Evolutionary conservation across 2,329 filamentous ascomycete species (phyloP).

Genomic region (Coniochaeta pulveracea): DNA sequence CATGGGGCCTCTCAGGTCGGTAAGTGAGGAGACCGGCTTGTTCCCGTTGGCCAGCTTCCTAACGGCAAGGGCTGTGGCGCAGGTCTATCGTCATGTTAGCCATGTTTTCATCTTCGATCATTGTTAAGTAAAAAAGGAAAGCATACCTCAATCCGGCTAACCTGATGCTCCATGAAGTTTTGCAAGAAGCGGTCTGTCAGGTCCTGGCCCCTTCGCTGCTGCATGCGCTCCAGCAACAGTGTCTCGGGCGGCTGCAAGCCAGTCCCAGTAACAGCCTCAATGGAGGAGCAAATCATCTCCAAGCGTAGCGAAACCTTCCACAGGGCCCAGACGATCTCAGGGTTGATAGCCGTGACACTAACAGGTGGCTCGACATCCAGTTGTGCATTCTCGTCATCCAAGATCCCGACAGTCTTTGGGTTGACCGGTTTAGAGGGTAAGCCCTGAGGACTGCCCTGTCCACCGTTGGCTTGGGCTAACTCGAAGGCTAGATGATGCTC

Average conservation of each 20-base stretch:
- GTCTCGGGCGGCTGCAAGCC: slow-evolving; percentile 71
- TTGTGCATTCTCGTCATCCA: too few species aligned
- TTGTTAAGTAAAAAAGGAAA: neutral
- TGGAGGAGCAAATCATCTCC: slow-evolving; percentile 82
- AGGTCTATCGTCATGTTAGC: slow-evolving; percentile 44
- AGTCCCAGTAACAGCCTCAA: slow-evolving; percentile 59
- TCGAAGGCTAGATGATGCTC: slow-evolving; percentile 50
- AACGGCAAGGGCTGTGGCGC: slow-evolving; percentile 66
- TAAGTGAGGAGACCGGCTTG: slow-evolving; percentile 47
- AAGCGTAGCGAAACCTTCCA: slow-evolving; percentile 83
- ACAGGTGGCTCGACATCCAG: slow-evolving; percentile 25
- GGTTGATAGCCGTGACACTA: slow-evolving; percentile 63
- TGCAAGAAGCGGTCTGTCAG: slow-evolving; percentile 80
- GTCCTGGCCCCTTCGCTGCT: slow-evolving; percentile 56
- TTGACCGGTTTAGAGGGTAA: too few species aligned
- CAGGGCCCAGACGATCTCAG: slow-evolving; percentile 75
- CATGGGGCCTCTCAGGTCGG: slow-evolving; percentile 71
- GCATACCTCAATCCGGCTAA: slow-evolving; percentile 87
- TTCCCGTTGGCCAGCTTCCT: slow-evolving; percentile 69
- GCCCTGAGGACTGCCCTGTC: too few species aligned
- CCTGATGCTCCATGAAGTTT: slow-evolving; percentile 88
- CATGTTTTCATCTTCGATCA: neutral
- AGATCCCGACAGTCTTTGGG: too few species aligned
- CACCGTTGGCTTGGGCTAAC: slow-evolving; percentile 20
- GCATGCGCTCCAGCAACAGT: slow-evolving; percentile 62